A percentile compares a stretch with the other conserved stretches of the same genome.
Evolutionary conservation across 805 yeast species (phyloP).

Genomic region (Lipomyces sp.): DNA sequence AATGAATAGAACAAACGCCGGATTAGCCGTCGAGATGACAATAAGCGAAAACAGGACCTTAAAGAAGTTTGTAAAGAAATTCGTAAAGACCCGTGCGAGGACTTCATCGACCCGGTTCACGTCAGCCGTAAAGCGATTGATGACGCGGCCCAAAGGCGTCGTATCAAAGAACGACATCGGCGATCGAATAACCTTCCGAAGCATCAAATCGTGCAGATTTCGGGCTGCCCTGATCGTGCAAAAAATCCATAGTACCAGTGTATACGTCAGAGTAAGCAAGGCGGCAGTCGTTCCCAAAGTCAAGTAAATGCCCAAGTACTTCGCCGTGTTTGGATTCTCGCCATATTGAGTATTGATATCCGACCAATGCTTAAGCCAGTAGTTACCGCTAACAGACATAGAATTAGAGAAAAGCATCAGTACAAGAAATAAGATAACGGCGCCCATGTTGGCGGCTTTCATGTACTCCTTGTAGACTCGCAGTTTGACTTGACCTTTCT

Average conservation of each 20-base stretch:
- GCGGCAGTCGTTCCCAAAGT: slow-evolving; percentile 69
- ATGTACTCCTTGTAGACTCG: slow-evolving; percentile 78
- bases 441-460: slow-evolving; percentile 72
- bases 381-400: slow-evolving; percentile 49
- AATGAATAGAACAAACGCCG: slow-evolving; percentile 72
- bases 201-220: slow-evolving; percentile 69
- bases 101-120: slow-evolving; percentile 81
- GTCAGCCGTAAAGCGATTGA: slow-evolving; percentile 88
- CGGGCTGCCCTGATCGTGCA: slow-evolving; percentile 73
- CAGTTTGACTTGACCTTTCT: slow-evolving; percentile 93
- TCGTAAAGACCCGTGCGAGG: slow-evolving; percentile 42
- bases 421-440: slow-evolving; percentile 56
- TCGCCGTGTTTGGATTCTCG: slow-evolving; percentile 63
- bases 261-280: slow-evolving; percentile 56
- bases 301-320: slow-evolving; percentile 73
- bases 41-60: slow-evolving; percentile 56
- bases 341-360: slow-evolving; percentile 73
- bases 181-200: slow-evolving; percentile 68
- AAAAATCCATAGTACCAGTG: slow-evolving; percentile 68
- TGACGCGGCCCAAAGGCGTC: slow-evolving; percentile 86
- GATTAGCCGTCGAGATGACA: slow-evolving; percentile 81
- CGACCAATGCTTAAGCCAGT: slow-evolving; percentile 97
- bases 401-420: slow-evolving; percentile 42
- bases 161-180: slow-evolving; percentile 96
- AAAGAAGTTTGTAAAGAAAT: slow-evolving; percentile 38